Evolutionary conservation across 208 protist genomes (phyloP), one percentile per base, ranked within the genome.

Genomic region (Tritrichomonas musculus): DNA sequence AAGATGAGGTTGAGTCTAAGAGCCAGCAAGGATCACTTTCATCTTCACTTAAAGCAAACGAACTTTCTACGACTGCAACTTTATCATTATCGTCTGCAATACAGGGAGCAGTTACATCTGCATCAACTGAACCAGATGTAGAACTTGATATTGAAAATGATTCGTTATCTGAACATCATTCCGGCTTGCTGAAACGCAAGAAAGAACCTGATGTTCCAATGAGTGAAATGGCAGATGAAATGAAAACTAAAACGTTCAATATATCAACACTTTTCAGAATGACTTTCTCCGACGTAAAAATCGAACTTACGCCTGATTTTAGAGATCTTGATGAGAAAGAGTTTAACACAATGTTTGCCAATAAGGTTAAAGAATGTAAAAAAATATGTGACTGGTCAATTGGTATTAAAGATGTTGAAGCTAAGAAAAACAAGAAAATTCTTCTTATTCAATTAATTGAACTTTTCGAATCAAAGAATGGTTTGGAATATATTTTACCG

Each of bases 361-460:
- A 82, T 50, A 82, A 82, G 50, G 73, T 82, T 30, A 82, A 82
- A 82, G 73, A 82, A 50, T 82, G 73, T 27, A 30, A 82, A 41
- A 82, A 82, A 50, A 50, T 82, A n/a, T 82, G 73, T 41, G 73
- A 82, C 49, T 82, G 33, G 33, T 50, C 41, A n/a, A 82, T 82
- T 30, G 73, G 73, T 50, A 50, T 82, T 30, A 82, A 82, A 82
- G 73, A 82, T 50, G 73, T 82, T 82, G 73, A 47, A 8, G 73
- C 73, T 82, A 82, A 82, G 41, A 82, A 82, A 39, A 82, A 30
- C 27, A 82, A 82, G 41, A 47, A 30, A 49, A 39, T 47, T 50
- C 73, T 82, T 22, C 41, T 82, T 8, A 82, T 47, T 47, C 33
- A 82, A 17, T 30, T 82, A 20, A 82, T 82, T 20, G 22, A 30